Percentiles rank a stretch among this genome's conserved stretches.
Evolutionary conservation across 2,329 filamentous ascomycete genomes (phyloP).

Genomic region (Pestalotiopsis sp.): DNA sequence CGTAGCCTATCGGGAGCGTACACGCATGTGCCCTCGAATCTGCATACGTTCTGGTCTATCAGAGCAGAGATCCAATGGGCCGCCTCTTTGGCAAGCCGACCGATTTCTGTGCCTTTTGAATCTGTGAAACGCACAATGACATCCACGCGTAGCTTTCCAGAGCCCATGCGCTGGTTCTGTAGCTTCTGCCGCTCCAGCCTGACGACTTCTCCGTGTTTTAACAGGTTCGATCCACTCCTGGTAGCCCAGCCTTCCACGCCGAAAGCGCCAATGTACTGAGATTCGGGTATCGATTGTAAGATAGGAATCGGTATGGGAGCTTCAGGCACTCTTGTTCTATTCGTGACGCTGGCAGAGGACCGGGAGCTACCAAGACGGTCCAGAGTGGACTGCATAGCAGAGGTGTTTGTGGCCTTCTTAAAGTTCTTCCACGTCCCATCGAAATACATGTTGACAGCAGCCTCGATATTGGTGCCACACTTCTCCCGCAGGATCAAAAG

Average conservation of each 20-base stretch:
- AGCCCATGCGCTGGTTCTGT: constrained; percentile 55
- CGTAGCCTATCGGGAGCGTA: constrained; percentile 83
- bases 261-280: constrained; percentile 86
- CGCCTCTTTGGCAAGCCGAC: constrained; percentile 81
- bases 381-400: constrained; percentile 15
- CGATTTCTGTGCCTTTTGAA: constrained; percentile 76
- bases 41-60: constrained; percentile 87
- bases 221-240: constrained; percentile 72
- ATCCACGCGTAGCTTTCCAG: constrained; percentile 65
- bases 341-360: not conserved
- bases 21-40: constrained; percentile 85
- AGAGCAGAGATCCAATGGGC: constrained; percentile 91
- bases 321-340: not conserved
- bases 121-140: constrained; percentile 92
- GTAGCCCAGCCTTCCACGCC: constrained; percentile 93
- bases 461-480: constrained; percentile 61
- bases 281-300: constrained; percentile 35
- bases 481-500: constrained; percentile 53
- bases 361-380: not conserved
- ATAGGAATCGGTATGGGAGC: constrained; percentile 15
- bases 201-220: constrained; percentile 82
- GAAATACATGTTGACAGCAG: constrained; percentile 70
- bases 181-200: constrained; percentile 85
- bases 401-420: constrained; percentile 29
- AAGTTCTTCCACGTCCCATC: constrained; percentile 67